phyloP scores from a whole-genome alignment of 495 filamentous ascomycete species.

The Hypomontagnella monticulosa region DNA sequence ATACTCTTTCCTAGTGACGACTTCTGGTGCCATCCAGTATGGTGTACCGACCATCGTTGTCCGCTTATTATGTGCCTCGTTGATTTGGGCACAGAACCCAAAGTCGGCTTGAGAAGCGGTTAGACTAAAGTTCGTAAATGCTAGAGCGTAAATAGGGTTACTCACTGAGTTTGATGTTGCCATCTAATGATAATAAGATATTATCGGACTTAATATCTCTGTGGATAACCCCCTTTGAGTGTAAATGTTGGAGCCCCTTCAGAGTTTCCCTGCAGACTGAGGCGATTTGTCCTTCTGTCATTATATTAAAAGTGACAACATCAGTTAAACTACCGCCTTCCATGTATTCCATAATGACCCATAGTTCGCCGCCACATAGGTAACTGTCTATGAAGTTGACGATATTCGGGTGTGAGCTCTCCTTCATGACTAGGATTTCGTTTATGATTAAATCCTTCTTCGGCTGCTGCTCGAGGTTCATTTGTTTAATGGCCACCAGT shows the following conservation, averaged over 20 bases:
- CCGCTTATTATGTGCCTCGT: slow-evolving; percentile 94
- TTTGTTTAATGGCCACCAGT: slow-evolving; percentile 98
- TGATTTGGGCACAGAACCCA: slow-evolving; percentile 98
- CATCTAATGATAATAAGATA: slow-evolving; percentile 91
- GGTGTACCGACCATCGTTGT: slow-evolving; percentile 99
- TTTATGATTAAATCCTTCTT: slow-evolving; percentile 99
- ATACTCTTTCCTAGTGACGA: slow-evolving; percentile 97
- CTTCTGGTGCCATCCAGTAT: slow-evolving; percentile 99
- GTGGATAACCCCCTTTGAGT: slow-evolving; percentile 98
- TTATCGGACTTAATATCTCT: slow-evolving; percentile 99
- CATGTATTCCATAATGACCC: slow-evolving; percentile 99
- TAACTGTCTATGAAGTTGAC: slow-evolving; percentile 99
- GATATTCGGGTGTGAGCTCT: slow-evolving; percentile 97
- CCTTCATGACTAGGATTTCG: slow-evolving; percentile 99
- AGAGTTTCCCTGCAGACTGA: slow-evolving; percentile 94
- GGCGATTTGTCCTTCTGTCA: slow-evolving; percentile 96
- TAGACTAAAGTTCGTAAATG: slow-evolving; percentile 38
- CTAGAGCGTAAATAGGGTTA: slow-evolving; percentile 29
- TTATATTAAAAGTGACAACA: slow-evolving; percentile 98
- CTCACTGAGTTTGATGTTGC: slow-evolving; percentile 97
- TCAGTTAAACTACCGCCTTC: slow-evolving; percentile 97
- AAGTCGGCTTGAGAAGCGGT: slow-evolving; percentile 79
- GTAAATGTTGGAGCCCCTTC: slow-evolving; percentile 90
- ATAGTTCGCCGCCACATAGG: slow-evolving; percentile 85
- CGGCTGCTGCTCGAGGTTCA: slow-evolving; percentile 97